phyloP scores from a whole-genome alignment of 2,329 filamentous ascomycete genomes.

The Botryosphaeria dothidea region DNA sequence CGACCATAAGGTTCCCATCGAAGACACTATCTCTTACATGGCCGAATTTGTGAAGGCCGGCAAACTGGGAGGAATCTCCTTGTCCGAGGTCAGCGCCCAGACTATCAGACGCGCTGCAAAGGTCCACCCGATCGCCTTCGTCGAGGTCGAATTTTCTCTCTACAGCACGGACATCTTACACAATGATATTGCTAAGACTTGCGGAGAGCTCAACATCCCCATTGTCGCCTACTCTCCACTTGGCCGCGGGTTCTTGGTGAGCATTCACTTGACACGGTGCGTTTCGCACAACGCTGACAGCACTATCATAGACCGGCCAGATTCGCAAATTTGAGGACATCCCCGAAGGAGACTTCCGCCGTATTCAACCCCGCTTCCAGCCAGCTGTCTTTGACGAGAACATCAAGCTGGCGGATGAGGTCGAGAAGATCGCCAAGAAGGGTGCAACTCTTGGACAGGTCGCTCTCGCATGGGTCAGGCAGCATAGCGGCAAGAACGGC shows the following conservation, averaged over 20 bases:
- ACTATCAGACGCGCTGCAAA: conserved; percentile 51
- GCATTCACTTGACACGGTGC: not conserved
- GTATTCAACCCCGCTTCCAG: conserved; percentile 60
- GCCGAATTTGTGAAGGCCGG: conserved; percentile 42
- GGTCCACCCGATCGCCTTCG: conserved; percentile 57
- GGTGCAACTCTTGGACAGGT: conserved; percentile 63
- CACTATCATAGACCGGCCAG: conserved; percentile 27
- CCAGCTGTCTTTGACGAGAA: conserved; percentile 66
- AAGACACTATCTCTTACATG: conserved; percentile 46
- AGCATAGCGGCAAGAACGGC: conserved; percentile 51
- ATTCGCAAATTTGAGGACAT: conserved; percentile 58
- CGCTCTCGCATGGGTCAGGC: conserved; percentile 64
- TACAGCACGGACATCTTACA: conserved; percentile 58
- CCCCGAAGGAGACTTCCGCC: conserved; percentile 52
- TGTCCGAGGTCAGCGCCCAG: conserved; percentile 48
- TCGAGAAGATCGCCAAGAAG: conserved; percentile 64
- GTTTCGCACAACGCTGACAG: not conserved
- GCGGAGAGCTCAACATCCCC: conserved; percentile 65
- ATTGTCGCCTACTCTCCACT: conserved; percentile 72
- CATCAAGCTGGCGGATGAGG: conserved; percentile 59
- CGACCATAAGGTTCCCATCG: conserved; percentile 45
- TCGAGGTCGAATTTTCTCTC: conserved; percentile 63
- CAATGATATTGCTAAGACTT: conserved; percentile 59
- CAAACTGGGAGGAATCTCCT: conserved; percentile 48
- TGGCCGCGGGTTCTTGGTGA: conserved; percentile 56